Evolutionary conservation across 495 filamentous ascomycete species (phyloP), one percentile per base, ranked within the genome.

Genomic region (Chlorociboria aeruginascens): DNA sequence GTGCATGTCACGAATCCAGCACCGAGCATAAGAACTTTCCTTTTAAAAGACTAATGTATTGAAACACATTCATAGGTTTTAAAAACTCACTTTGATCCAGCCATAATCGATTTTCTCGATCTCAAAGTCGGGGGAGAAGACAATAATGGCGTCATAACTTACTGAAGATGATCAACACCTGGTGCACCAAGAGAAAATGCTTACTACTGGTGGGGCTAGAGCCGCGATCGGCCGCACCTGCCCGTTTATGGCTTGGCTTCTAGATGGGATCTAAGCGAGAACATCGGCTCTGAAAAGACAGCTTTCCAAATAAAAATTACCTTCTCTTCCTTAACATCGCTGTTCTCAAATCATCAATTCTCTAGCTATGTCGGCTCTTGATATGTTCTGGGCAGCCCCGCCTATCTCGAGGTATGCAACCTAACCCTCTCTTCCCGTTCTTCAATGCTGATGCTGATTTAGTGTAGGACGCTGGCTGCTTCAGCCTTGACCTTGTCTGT

Each of bases 1-100:
- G 35, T 88, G 88, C 77, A 76, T 43, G 85, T 85, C 55, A 93
- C 85, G 66, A 89, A 89, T 55, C 85, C 84, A 39, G 82, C 77
- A 51, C 83, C 85, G 43, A 87, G 72, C 60, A 88, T 76, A 34
- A 86, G 78, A 63, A 83, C 82, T 57, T 73, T 76, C 29, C 67
- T 56, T 36, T 7, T 34, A 2, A 48, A 49, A 33, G 43, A 37
- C 45, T 43, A 49, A 43, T 25, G 28, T 12, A 30, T 32, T 43
- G 32, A 7, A 37, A 2, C 25, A 20, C 37, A 49, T 43, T 43
- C 11, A 7, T 30, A 25, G 38, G 39, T 17, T 37, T 12, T 14
- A 43, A 8, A n/a, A 14, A 36, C 49, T 51, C 16, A 52, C 53
- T 56, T 51, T 43, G 54, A 39, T 46, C 46, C 50, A 29, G 55